These are phyloP conservation scores for Volvariella surrecta DNA, from an alignment of 1,284 basidiomycete genomes.

Conservation along the genomic window DNA sequence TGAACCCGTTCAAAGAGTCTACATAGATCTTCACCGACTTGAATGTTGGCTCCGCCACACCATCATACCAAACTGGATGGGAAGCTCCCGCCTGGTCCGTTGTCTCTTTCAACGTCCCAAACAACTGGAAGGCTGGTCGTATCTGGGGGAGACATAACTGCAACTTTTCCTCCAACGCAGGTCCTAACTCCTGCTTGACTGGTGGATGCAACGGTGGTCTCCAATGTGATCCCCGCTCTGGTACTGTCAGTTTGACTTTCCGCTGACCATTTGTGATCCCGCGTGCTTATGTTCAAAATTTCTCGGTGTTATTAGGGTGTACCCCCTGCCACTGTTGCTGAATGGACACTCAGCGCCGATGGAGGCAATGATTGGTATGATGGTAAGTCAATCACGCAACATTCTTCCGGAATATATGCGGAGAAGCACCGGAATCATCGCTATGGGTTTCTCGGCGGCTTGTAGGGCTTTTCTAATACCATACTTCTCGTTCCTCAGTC, in stretches of 20 bases:
- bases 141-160: constrained; percentile 42
- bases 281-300: not conserved
- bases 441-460: too few relatives aligned
- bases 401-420: too few relatives aligned
- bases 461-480: not conserved
- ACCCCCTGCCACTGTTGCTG: constrained; percentile 47
- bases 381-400: constrained; percentile 16
- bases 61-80: constrained; percentile 24
- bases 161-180: constrained; percentile 32
- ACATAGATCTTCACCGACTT: constrained; percentile 12
- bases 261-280: not conserved
- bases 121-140: constrained; percentile 41
- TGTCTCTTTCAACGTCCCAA: constrained; percentile 33
- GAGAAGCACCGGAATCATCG: too few relatives aligned
- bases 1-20: not conserved
- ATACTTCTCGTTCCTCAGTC: constrained; percentile 17
- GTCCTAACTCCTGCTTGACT: constrained; percentile 40
- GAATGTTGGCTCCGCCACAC: constrained; percentile 9
- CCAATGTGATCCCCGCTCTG: constrained; percentile 31
- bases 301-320: constrained; percentile 31
- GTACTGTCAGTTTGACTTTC: constrained; percentile 24
- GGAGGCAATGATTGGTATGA: constrained; percentile 34
- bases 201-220: constrained; percentile 51
- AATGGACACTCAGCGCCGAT: constrained; percentile 37
- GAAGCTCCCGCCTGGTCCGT: constrained; percentile 26